phyloP scores from a whole-genome alignment of 225 moss, liverwort and hornwort genomes.

The Lunularia cruciata region DNA sequence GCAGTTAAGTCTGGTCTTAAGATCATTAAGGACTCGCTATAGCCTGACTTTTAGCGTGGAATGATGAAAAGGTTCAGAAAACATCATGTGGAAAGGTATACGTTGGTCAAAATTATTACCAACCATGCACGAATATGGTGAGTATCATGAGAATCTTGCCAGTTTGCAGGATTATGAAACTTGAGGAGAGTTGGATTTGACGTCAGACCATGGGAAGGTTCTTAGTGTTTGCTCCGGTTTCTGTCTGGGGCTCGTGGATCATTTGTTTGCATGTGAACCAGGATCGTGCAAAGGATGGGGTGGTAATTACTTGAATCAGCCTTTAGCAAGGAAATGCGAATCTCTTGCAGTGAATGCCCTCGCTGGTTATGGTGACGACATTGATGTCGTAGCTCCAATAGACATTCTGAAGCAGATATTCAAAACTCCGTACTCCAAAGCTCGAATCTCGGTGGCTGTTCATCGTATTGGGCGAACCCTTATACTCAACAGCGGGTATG shows the following conservation, averaged over 20 bases:
- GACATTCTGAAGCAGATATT: constrained; percentile 98
- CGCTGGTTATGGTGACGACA: constrained; percentile 79
- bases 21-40: too few species aligned
- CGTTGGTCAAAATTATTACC: too few species aligned
- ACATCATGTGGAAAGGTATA: too few species aligned
- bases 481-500: constrained; percentile 89
- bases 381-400: constrained; percentile 91
- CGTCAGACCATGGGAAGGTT: too few species aligned
- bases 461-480: constrained; percentile 96
- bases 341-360: constrained; percentile 91
- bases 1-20: too few species aligned
- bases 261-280: constrained; percentile 23
- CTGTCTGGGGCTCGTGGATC: not conserved
- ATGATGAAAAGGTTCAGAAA: too few species aligned
- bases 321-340: constrained; percentile 89
- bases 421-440: constrained; percentile 91
- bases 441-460: constrained; percentile 91
- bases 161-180: too few species aligned
- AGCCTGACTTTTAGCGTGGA: too few species aligned
- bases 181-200: too few species aligned
- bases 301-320: constrained; percentile 90
- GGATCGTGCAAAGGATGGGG: constrained; percentile 85
- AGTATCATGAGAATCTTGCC: too few species aligned
- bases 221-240: not conserved
- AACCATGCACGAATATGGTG: too few species aligned